These are phyloP conservation scores for Rhazya stricta DNA, from an alignment of 257 asterid species.

Conservation along the genomic window DNA sequence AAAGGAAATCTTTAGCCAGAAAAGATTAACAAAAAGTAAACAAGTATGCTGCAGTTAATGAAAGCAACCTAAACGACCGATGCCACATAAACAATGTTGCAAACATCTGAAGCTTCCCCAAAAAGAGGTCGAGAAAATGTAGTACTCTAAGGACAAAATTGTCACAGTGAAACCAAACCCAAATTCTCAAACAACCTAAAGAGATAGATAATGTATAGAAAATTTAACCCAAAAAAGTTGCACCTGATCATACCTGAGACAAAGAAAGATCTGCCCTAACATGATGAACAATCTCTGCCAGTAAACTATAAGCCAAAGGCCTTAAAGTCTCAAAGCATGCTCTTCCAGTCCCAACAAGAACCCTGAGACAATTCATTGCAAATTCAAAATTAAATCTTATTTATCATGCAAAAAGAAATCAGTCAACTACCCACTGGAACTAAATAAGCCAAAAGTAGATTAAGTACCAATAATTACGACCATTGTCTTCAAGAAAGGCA, in stretches of 20 bases:
- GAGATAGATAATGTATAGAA: background rate
- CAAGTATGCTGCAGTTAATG: too few relatives aligned
- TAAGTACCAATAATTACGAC: background rate
- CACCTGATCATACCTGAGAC: slow-evolving; percentile 62
- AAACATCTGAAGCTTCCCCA: background rate
- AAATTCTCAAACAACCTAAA: background rate
- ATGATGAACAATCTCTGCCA: slow-evolving; percentile 99
- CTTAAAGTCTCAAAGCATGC: slow-evolving; percentile 98
- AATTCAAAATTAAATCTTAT: slow-evolving; percentile 5
- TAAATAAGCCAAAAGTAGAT: background rate
- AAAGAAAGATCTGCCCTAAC: slow-evolving; percentile 91
- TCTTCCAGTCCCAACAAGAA: slow-evolving; percentile 96
- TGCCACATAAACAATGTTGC: background rate
- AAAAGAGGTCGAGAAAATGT: background rate
- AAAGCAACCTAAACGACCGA: background rate
- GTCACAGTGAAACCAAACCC: background rate
- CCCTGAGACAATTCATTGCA: slow-evolving; percentile 52
- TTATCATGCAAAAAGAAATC: background rate
- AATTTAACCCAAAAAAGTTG: background rate
- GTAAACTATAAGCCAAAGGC: slow-evolving; percentile 96
- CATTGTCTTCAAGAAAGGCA: background rate
- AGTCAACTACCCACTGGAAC: background rate
- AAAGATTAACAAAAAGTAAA: background rate
- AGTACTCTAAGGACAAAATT: background rate
- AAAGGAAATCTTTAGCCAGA: background rate